Conservation (phyloP, 768 basidiomycete species). For the Ephemerocybe angulata region DNA sequence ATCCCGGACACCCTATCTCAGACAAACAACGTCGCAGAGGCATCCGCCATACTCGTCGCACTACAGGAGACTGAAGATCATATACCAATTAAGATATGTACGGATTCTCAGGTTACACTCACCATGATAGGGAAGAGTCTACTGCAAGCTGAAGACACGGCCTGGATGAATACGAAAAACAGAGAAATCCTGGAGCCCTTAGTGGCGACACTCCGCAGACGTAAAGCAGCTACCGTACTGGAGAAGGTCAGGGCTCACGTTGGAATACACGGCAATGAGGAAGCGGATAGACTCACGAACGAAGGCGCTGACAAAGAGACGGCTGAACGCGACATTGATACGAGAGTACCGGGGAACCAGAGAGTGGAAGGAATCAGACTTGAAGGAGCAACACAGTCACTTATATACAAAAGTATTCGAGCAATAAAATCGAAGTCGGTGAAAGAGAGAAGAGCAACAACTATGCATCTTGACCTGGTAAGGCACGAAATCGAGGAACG, state of each 20-base stretch:
- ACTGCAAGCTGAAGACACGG: slow-evolving; percentile 10
- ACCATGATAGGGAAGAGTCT: slow-evolving; percentile 11
- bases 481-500: not conserved
- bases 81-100: slow-evolving; percentile 2
- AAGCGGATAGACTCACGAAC: slow-evolving; percentile 11
- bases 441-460: not conserved
- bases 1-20: slow-evolving; percentile 7
- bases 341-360: not conserved
- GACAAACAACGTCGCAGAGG: slow-evolving; percentile 19
- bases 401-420: not conserved
- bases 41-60: slow-evolving; percentile 13
- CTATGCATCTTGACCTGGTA: not conserved
- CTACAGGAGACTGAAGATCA: not conserved
- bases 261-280: slow-evolving; percentile 12
- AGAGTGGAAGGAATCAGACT: not conserved
- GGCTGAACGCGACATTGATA: no score
- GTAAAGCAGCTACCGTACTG: slow-evolving; percentile 1
- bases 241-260: slow-evolving; percentile 15
- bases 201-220: not conserved
- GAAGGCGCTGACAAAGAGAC: not conserved
- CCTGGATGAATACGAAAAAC: slow-evolving; percentile 10
- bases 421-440: not conserved
- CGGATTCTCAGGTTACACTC: slow-evolving; percentile 16
- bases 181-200: not conserved
- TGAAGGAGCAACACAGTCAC: not conserved